phyloP scores from a whole-genome alignment of 768 basidiomycete species.

The Lactarius tabidus region DNA sequence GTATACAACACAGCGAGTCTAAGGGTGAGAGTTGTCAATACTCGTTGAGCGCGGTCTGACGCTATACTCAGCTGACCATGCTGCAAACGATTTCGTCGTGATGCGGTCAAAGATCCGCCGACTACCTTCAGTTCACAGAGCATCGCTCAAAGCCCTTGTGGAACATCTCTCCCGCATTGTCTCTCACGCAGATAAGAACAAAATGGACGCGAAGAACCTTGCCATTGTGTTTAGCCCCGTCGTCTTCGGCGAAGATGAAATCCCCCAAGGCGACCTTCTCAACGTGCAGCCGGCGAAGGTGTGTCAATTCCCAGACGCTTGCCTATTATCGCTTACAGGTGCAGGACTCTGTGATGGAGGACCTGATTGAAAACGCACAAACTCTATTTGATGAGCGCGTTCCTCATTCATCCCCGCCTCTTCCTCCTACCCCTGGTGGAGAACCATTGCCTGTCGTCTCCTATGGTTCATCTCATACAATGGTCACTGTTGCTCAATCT shows the following conservation, averaged over 20 bases:
- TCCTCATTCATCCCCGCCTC: slow-evolving; percentile 51
- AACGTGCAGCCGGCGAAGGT: slow-evolving; percentile 78
- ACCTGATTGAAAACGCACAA: slow-evolving; percentile 68
- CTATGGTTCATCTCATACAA: slow-evolving; percentile 73
- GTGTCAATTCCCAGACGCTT: not conserved
- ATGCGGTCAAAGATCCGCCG: slow-evolving; percentile 84
- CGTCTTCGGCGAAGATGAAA: slow-evolving; percentile 89
- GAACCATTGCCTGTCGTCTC: slow-evolving; percentile 53
- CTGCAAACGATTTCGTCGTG: slow-evolving; percentile 64
- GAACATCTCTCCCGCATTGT: slow-evolving; percentile 81
- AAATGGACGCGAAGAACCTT: slow-evolving; percentile 92
- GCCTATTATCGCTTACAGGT: slow-evolving; percentile 7
- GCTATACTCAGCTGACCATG: slow-evolving; percentile 56
- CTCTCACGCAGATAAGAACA: slow-evolving; percentile 66
- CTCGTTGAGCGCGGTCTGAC: not conserved
- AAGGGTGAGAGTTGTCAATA: slow-evolving; percentile 46
- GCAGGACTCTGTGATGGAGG: slow-evolving; percentile 76
- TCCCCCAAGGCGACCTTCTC: slow-evolving; percentile 75
- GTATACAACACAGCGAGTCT: slow-evolving; percentile 75
- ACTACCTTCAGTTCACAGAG: slow-evolving; percentile 78
- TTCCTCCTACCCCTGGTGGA: slow-evolving; percentile 67
- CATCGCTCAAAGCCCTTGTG: slow-evolving; percentile 71
- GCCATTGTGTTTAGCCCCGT: slow-evolving; percentile 88
- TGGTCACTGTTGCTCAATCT: slow-evolving; percentile 41
- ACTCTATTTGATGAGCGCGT: slow-evolving; percentile 60